Evolutionary conservation across 2,329 filamentous ascomycete species (phyloP), one percentile per base, ranked within the genome.

Genomic region (Hypomyces rosellus): DNA sequence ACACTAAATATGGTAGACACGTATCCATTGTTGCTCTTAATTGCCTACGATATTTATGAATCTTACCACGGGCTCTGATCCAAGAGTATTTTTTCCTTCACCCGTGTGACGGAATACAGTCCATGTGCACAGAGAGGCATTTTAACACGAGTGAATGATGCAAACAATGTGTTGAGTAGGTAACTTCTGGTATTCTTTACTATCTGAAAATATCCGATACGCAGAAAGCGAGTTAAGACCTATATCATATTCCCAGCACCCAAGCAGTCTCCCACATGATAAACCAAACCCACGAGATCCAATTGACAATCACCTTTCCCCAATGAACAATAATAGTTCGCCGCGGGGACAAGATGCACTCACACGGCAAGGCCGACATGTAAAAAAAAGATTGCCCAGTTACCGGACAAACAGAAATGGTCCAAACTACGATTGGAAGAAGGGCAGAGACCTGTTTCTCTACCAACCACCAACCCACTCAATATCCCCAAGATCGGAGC

Each of bases 381-480:
- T 34, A 41, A 25, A 36, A 12, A 16, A 45, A 15, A 38, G 44
- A 41, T 36, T 47, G 15, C 41, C 20, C 15, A 30, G 18, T 15
- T 15, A 22, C 25, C 4, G 18, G 34, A 22, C 41, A 48, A 41
- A 51, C 51, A 51, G 53, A 50, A 46, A 56, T 62, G 64, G 69
- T 70, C 72, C 65, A 69, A 80, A 79, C 78, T 73, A 84, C 80
- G 82, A 83, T 78, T 81, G 81, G 68, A 74, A 65, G 67, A 57
- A 54, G 62, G 50, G 51, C 58, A 69, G 60, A 59, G 68, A 73
- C 57, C 70, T 67, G 63, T 69, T 69, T 84, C 83, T 57, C 69
- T 88, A 84, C 83, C 88, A 95, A 73, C 88, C 89, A 76, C 90
- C 90, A 83, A 96, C 89, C 85, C 92, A 95, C 82, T 95, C 90